Evolutionary conservation across 1,284 basidiomycete genomes (phyloP).

Genomic region (Waitea zeae): DNA sequence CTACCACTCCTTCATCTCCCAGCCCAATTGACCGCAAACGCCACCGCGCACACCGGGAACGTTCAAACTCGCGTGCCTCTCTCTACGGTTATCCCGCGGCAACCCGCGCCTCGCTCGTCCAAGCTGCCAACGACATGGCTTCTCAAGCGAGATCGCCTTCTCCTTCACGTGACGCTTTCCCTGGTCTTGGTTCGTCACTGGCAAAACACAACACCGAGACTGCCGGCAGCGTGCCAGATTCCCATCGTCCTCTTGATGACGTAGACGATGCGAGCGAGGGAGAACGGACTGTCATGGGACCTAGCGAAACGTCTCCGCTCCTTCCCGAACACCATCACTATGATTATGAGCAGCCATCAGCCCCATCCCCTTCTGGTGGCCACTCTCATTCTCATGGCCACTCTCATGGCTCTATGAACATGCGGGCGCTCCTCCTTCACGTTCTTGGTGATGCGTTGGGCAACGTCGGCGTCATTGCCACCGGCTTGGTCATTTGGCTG

Average conservation of each 20-base stretch:
- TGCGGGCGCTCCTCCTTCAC: constrained; percentile 88
- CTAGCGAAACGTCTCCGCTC: too few relatives aligned
- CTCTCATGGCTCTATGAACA: constrained; percentile 81
- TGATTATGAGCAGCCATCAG: too few relatives aligned
- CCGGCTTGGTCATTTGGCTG: constrained; percentile 87
- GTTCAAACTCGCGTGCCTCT: constrained; percentile 37
- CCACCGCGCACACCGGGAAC: too few relatives aligned
- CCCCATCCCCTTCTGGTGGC: constrained; percentile 6
- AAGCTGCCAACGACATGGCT: constrained; percentile 74
- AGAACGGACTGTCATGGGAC: too few relatives aligned
- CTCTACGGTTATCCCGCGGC: constrained; percentile 79
- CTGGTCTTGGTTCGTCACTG: too few relatives aligned
- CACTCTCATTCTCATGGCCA: constrained; percentile 23
- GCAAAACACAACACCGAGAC: too few relatives aligned
- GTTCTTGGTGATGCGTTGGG: constrained; percentile 95
- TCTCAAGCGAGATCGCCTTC: constrained; percentile 29
- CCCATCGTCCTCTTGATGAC: too few relatives aligned
- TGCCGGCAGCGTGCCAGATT: too few relatives aligned
- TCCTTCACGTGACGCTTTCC: constrained; percentile 13
- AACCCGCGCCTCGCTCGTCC: constrained; percentile 76
- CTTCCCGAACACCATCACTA: too few relatives aligned
- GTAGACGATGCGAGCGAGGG: too few relatives aligned
- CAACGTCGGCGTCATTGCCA: constrained; percentile 93
- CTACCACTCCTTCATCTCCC: too few relatives aligned
- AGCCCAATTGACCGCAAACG: too few relatives aligned